Conservation (phyloP, 2,329 filamentous ascomycete species). For the Drechslerella coelobrocha region DNA sequence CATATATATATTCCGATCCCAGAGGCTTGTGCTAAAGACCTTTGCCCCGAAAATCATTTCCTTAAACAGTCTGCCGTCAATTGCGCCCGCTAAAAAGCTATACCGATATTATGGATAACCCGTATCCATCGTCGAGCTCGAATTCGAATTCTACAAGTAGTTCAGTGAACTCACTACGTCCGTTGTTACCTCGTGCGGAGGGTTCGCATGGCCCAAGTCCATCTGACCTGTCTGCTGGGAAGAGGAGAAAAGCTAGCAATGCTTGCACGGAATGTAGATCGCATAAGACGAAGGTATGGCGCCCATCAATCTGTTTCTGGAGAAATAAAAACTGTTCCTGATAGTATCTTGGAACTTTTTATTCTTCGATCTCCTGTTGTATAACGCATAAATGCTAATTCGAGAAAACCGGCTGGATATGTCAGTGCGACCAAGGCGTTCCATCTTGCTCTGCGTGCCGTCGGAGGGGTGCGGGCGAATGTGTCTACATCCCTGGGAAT, state of each 20-base stretch:
- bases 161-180: conserved; percentile 47
- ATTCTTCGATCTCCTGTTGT: conserved; percentile 13
- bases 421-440: conserved; percentile 43
- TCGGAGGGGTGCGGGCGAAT: conserved; percentile 32
- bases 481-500: conserved; percentile 43
- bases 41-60: conserved; percentile 32
- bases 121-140: conserved; percentile 39
- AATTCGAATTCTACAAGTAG: conserved; percentile 34
- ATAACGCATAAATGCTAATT: conserved; percentile 2
- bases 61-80: conserved; percentile 5
- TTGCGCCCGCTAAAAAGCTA: neutral
- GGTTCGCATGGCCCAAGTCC: conserved; percentile 40
- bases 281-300: conserved; percentile 47
- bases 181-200: conserved; percentile 42
- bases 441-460: conserved; percentile 42
- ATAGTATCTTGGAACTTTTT: neutral
- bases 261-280: conserved; percentile 48
- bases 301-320: neutral
- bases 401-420: neutral
- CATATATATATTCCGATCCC: conserved; percentile 5
- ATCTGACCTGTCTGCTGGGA: conserved; percentile 41
- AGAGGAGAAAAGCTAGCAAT: conserved; percentile 47
- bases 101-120: conserved; percentile 17
- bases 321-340: neutral
- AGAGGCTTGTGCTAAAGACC: neutral